Base-by-base conservation (phyloP, 75 land plant species). In the Cryptomeria japonica region DNA sequence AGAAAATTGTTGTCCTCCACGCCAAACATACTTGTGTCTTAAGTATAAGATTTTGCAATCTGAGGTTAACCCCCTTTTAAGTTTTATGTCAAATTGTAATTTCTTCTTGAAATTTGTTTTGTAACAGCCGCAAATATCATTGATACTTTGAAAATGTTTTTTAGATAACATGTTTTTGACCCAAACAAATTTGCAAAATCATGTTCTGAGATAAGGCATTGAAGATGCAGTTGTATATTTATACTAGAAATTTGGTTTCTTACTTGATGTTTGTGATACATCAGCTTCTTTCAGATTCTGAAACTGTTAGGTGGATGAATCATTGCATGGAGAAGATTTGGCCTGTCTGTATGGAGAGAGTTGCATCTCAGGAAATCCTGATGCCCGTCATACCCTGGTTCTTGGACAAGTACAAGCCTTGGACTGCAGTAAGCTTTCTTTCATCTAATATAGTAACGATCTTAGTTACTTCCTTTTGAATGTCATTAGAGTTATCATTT, bases 281-380 rank as follows among this genome's bases (percentile, higher is more conserved):
- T 31, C 92, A 95, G 94, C 88, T 93, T 82, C 92, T 97, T 73
- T 88, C 96, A 15, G 99, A 98, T 87, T 94, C 95, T n/a, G 99
- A 98, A 91, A 88, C 97, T 25, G 99, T 94, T 2, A 82, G 95
- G 85, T 98, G 99, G 99, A 87, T 98, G 87, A 98, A 98, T 84
- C 91, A 97, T 91, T 94, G 94, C 18, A 75, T 97, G 70, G 96
- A 94, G 87, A 97, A 92, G 86, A 88, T 95, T 11, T 98, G 99
- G 99, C 99, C 96, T 5, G 86, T 96, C 32, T 98, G 96, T 86
- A 90, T 98, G 92, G 97, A 97, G 87, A 89, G 96, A 36, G 92
- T 98, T 89, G 93, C 94, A 38, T 97, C 99, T 15, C 95, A 98
- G 88, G 89, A 96, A 61, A 84, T 98, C 84, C 88, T 98, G 12